Percentiles rank a stretch among this genome's conserved stretches.
These are phyloP conservation scores for Saccharum hybrid DNA, from an alignment of 202 grass and related monocot genomes.

Conservation along the genomic window DNA sequence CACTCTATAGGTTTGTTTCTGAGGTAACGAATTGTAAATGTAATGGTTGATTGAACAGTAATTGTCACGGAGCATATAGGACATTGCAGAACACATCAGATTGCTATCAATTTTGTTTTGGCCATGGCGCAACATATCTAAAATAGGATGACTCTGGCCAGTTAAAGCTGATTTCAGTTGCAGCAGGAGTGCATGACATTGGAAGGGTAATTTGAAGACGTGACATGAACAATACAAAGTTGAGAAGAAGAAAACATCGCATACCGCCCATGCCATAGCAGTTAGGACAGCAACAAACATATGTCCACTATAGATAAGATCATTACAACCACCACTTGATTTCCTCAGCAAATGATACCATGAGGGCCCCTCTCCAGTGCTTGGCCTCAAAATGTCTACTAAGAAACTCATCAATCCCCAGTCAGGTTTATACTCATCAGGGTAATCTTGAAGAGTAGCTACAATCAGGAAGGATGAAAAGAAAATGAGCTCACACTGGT, in stretches of 20 bases:
- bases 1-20: neutral
- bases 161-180: neutral
- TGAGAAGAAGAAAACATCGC: conserved; percentile 10
- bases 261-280: conserved; percentile 95
- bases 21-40: neutral
- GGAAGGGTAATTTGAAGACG: neutral
- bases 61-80: neutral
- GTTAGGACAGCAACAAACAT: conserved; percentile 96
- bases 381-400: conserved; percentile 81
- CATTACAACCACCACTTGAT: conserved; percentile 92
- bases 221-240: neutral
- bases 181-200: neutral
- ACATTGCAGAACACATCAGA: neutral
- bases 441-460: conserved; percentile 70
- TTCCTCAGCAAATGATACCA: conserved; percentile 90
- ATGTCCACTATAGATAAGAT: conserved; percentile 94
- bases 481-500: conserved; percentile 24
- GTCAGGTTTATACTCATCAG: conserved; percentile 65
- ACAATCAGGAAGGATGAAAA: conserved; percentile 19
- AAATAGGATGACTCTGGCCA: neutral
- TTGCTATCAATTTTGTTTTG: neutral
- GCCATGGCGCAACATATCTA: neutral
- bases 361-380: conserved; percentile 67
- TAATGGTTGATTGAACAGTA: neutral
- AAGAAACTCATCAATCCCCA: conserved; percentile 93